Evolutionary conservation across 805 yeast genomes (phyloP), one percentile per base, ranked within the genome.

Genomic region (Monosporozyma solicola): DNA sequence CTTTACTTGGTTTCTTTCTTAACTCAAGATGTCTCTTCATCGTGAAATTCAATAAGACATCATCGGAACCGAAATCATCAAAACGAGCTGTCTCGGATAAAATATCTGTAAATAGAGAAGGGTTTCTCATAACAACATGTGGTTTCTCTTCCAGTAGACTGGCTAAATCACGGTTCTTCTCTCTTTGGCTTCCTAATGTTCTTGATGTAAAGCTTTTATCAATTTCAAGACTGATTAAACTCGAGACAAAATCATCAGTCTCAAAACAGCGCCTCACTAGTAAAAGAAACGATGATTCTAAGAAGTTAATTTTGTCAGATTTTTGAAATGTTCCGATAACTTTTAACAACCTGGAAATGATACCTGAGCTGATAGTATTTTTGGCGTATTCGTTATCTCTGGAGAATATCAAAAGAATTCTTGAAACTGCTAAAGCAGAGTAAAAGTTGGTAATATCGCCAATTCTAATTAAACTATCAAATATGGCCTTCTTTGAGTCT

Each of bases 261-360:
- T 90, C 97, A 64, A 84, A 80, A 53, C 90, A 83, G 46, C 85
- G 74, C 63, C 96, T 77, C 1, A 84, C 65, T 35, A 89, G 69
- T 11, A 80, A 71, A 0, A 81, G 72, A 22, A 83, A 71, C 1
- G 80, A 65, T 5, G 75, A 70, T 54, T 80, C 82, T 1, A 82
- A 54, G 54, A 68, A 66, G 45, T 70, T 69, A 2, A 72, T 67
- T 47, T 67, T 70, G 16, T 73, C 74, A 5, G 74, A 67, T 47
- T 65, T 68, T 53, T 69, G 71, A 44, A 55, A 59, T 4, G 60
- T 53, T 6, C 74, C 72, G 39, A 82, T 71, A 7, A 76, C 70
- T 29, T 66, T 66, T 13, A 85, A 57, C n/a, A 87, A 63, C 15
- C 72, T 67, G 3, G 70, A 67, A 8, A 87, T 57, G 3, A 82